These are phyloP conservation scores for Lactarius sp. DNA, from an alignment of 768 basidiomycete species.

Conservation along the genomic window DNA sequence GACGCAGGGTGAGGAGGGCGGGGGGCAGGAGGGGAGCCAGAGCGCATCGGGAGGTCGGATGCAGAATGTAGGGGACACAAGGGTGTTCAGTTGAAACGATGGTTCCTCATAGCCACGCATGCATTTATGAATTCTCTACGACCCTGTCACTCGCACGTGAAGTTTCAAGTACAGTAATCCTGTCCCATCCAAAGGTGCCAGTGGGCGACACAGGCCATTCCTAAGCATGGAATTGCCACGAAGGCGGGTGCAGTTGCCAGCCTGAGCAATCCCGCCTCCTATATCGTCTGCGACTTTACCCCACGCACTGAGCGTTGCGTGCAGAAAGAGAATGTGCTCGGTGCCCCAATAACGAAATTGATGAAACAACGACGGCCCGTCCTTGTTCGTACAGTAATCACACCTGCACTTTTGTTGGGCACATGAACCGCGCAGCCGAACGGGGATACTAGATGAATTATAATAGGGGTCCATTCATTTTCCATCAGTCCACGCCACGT, in stretches of 20 bases:
- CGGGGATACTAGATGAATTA: not conserved
- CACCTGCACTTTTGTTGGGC: not conserved
- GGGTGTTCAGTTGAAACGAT: slow-evolving; percentile 55
- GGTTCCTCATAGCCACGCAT: slow-evolving; percentile 22
- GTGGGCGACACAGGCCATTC: not conserved
- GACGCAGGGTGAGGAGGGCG: slow-evolving; percentile 8
- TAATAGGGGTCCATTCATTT: not conserved
- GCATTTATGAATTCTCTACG: slow-evolving; percentile 20
- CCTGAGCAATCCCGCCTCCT: not conserved
- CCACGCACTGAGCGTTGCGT: not conserved
- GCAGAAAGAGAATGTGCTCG: not conserved
- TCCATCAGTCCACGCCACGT: not conserved
- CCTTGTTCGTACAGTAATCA: not conserved
- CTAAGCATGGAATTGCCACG: not conserved
- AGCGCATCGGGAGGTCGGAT: slow-evolving; percentile 38
- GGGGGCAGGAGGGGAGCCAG: not conserved
- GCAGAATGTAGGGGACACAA: slow-evolving; percentile 66
- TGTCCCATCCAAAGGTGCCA: not conserved
- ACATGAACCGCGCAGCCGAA: not conserved
- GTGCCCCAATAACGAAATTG: not conserved
- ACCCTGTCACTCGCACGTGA: not conserved
- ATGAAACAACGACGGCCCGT: not conserved
- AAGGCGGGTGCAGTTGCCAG: not conserved
- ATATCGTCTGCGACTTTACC: not conserved
- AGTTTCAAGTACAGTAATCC: not conserved